phyloP scores from a whole-genome alignment of 1,139 yeast species.

The Suhomyces bokatorum region DNA sequence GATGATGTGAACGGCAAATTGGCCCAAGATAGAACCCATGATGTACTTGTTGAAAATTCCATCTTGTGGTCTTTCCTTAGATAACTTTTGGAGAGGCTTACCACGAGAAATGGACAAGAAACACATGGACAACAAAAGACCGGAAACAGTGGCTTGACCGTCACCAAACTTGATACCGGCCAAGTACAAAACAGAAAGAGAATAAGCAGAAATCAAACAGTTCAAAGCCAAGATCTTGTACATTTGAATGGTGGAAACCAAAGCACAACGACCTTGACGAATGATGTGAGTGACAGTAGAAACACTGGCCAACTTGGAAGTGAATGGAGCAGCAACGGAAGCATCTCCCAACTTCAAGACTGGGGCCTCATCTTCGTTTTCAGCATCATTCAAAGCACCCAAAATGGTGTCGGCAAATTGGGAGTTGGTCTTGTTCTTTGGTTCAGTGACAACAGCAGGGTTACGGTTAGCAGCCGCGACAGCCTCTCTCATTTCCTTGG shows the following conservation, averaged over 20 bases:
- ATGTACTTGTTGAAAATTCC: conserved; percentile 93
- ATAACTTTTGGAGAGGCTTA: conserved; percentile 81
- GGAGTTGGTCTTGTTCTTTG: conserved; percentile 42
- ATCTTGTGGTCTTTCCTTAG: conserved; percentile 95
- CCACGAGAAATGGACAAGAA: conserved; percentile 95
- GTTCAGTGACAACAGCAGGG: conserved; percentile 28
- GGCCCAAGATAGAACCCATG: conserved; percentile 97
- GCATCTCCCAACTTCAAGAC: conserved; percentile 96
- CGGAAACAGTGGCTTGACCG: conserved; percentile 93
- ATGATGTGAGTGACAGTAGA: conserved; percentile 89
- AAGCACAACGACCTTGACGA: conserved; percentile 98
- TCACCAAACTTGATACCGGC: conserved; percentile 99
- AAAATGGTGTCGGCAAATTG: conserved; percentile 72
- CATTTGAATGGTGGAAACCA: conserved; percentile 98
- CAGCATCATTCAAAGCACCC: conserved; percentile 67
- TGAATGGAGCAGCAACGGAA: conserved; percentile 98
- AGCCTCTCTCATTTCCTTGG: conserved; percentile 62
- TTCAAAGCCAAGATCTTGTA: conserved; percentile 95
- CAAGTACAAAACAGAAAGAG: conserved; percentile 86
- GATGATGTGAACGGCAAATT: conserved; percentile 87
- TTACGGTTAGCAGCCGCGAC: conserved; percentile 53
- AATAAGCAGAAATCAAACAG: conserved; percentile 95
- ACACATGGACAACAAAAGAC: conserved; percentile 87
- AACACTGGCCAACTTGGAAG: conserved; percentile 90
- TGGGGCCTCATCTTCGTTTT: conserved; percentile 84